Evolutionary conservation across 2,329 filamentous ascomycete species (phyloP).

Genomic region (Cadophora gregata): DNA sequence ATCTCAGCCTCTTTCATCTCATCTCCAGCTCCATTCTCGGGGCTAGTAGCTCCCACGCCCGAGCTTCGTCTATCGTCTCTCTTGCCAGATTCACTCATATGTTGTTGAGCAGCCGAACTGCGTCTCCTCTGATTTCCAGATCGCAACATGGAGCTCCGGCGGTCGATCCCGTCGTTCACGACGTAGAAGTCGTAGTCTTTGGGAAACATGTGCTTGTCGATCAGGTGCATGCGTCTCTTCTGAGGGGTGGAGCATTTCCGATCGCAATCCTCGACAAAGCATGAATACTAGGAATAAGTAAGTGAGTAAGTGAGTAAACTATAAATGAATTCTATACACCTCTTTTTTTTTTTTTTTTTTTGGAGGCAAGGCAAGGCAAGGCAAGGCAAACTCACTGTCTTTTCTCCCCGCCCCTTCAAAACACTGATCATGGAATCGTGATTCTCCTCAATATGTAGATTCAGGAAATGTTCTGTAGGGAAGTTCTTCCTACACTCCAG

Average conservation of each 20-base stretch:
- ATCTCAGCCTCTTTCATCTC: conserved; percentile 39
- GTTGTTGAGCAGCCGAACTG: conserved; percentile 50
- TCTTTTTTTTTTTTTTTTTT: too few species aligned
- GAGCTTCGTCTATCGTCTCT: conserved; percentile 34
- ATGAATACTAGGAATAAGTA: conserved; percentile 68
- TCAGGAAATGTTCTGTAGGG: conserved; percentile 80
- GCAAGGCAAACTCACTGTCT: conserved; percentile 66
- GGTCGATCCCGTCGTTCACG: conserved; percentile 88
- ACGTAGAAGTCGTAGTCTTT: conserved; percentile 87
- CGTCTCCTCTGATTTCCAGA: conserved; percentile 57
- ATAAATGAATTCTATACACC: not conserved
- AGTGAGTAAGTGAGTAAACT: not conserved
- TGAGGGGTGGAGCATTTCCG: conserved; percentile 81
- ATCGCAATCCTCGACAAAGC: conserved; percentile 89
- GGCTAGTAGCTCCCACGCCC: conserved; percentile 20
- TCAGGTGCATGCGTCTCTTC: conserved; percentile 86
- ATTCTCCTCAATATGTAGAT: conserved; percentile 86
- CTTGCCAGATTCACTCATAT: conserved; percentile 36
- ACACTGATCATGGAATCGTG: conserved; percentile 82
- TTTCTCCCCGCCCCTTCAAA: conserved; percentile 79
- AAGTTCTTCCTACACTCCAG: conserved; percentile 86
- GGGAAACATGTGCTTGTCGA: conserved; percentile 94
- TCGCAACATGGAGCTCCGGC: conserved; percentile 77
- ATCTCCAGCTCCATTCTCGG: conserved; percentile 14
- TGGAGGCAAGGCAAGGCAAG: too few species aligned